phyloP scores from a whole-genome alignment of 805 yeast species.

The Metahyphopichia silvanorum region DNA sequence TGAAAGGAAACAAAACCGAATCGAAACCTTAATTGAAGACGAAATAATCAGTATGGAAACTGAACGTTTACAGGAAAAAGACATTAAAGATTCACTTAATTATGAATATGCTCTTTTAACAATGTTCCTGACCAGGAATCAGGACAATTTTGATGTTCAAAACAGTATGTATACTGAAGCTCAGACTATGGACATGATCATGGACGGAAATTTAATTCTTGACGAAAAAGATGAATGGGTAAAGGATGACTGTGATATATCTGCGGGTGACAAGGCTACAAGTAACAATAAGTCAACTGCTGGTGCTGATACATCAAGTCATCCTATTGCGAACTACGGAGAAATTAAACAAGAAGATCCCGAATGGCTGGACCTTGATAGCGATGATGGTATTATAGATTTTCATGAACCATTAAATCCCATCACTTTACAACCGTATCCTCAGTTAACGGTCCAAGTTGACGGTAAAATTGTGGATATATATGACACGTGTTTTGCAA shows the following conservation, averaged over 20 bases:
- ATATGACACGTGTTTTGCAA: slow-evolving; percentile 3
- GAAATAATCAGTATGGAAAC: slow-evolving; percentile 6
- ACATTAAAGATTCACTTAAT: slow-evolving; percentile 8
- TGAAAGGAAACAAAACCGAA: not conserved
- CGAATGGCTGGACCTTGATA: slow-evolving; percentile 3
- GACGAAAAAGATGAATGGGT: slow-evolving; percentile 7
- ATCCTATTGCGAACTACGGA: no score
- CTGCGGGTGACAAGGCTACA: slow-evolving; percentile 4
- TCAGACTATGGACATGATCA: slow-evolving; percentile 4
- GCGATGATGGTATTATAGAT: slow-evolving; percentile 2
- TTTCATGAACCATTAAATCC: not conserved
- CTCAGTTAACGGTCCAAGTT: slow-evolving; percentile 3
- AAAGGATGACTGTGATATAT: slow-evolving; percentile 3
- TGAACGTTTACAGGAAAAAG: slow-evolving; percentile 9
- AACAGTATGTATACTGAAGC: slow-evolving; percentile 7
- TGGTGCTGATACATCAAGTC: no score
- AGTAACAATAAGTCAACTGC: no score
- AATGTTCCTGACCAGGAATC: slow-evolving; percentile 9
- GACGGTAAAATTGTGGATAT: not conserved
- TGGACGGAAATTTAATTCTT: not conserved
- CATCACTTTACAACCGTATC: slow-evolving; percentile 2
- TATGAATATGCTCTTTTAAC: slow-evolving; percentile 19
- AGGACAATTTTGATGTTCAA: slow-evolving; percentile 5
- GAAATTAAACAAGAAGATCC: no score
- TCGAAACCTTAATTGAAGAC: slow-evolving; percentile 2